Percentiles rank a stretch among this genome's conserved stretches.
Conservation (phyloP, 192 early-diverging fungal genomes). For the Linderina pennispora region DNA sequence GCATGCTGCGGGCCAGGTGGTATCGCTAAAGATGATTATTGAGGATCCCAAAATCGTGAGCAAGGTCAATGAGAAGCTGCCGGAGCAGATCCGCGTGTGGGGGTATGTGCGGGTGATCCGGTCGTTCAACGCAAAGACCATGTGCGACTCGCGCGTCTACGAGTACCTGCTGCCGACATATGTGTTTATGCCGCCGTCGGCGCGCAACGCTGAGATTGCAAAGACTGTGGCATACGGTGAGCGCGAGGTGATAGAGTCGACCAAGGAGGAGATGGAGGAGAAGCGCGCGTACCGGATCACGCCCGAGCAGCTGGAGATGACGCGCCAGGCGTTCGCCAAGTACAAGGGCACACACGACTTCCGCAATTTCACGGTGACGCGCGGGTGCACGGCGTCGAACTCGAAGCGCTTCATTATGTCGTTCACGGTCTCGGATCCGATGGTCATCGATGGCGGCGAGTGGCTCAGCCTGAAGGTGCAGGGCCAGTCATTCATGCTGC, state of each 20-base stretch:
- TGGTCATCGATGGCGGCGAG: constrained; percentile 63
- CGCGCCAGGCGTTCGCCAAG: constrained; percentile 58
- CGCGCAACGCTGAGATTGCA: constrained; percentile 31
- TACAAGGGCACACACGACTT: constrained; percentile 91
- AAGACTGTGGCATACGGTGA: constrained; percentile 17
- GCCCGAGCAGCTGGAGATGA: constrained; percentile 52
- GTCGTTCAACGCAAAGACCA: constrained; percentile 86
- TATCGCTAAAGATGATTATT: constrained; percentile 85
- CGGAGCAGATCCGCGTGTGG: constrained; percentile 87
- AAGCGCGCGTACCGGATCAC: constrained; percentile 64
- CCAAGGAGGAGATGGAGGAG: constrained; percentile 53
- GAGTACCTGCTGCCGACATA: constrained; percentile 96
- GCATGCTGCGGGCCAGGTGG: constrained; percentile 93
- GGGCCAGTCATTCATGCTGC: constrained; percentile 98
- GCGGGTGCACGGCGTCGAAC: constrained; percentile 67
- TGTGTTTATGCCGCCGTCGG: constrained; percentile 55
- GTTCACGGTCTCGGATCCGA: constrained; percentile 71
- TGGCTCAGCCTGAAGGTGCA: constrained; percentile 91
- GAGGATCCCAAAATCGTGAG: constrained; percentile 65
- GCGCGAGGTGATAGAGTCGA: constrained; percentile 31
- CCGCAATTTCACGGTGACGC: constrained; percentile 91
- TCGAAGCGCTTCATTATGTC: constrained; percentile 76
- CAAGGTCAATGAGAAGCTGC: constrained; percentile 77
- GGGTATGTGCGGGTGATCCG: constrained; percentile 62
- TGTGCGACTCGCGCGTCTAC: constrained; percentile 91